A percentile compares a stretch with the other conserved stretches of the same genome.
Conservation (phyloP, 192 early-diverging fungal genomes). For the Backusella macrospora region DNA sequence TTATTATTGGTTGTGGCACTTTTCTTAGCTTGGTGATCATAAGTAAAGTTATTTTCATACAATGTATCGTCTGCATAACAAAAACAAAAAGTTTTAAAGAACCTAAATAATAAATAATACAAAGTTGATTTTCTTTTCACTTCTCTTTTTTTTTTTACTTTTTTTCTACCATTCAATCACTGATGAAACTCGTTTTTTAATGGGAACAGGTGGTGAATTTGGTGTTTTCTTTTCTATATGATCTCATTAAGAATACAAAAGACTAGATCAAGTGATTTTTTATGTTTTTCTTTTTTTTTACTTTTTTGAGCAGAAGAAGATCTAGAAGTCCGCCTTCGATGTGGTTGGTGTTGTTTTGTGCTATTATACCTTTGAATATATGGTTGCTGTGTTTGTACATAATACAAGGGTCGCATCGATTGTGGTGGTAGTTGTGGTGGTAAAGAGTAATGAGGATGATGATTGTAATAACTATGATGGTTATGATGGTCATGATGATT, state of each 20-base stretch:
- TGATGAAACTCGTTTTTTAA: neutral
- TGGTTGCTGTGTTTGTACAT: neutral
- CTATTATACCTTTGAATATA: neutral
- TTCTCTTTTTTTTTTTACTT: too few relatives aligned
- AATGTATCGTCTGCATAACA: neutral
- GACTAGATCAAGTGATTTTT: too few relatives aligned
- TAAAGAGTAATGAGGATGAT: neutral
- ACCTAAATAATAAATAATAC: neutral
- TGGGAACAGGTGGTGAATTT: neutral
- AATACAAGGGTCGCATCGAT: neutral
- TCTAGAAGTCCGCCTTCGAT: neutral
- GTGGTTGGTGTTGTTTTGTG: neutral
- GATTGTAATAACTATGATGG: neutral
- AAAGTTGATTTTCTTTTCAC: neutral
- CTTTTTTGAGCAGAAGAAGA: slow-evolving; percentile 1
- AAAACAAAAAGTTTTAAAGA: slow-evolving; percentile 5
- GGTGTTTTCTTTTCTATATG: neutral
- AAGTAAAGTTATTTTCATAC: neutral
- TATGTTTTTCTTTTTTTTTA: neutral
- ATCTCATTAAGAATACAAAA: neutral
- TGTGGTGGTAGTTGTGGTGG: neutral
- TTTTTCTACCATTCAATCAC: neutral
- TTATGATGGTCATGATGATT: neutral
- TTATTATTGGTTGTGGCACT: neutral
- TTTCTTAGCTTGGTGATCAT: neutral